Conservation (phyloP, 495 filamentous ascomycete species). For the Podospora sp. region DNA sequence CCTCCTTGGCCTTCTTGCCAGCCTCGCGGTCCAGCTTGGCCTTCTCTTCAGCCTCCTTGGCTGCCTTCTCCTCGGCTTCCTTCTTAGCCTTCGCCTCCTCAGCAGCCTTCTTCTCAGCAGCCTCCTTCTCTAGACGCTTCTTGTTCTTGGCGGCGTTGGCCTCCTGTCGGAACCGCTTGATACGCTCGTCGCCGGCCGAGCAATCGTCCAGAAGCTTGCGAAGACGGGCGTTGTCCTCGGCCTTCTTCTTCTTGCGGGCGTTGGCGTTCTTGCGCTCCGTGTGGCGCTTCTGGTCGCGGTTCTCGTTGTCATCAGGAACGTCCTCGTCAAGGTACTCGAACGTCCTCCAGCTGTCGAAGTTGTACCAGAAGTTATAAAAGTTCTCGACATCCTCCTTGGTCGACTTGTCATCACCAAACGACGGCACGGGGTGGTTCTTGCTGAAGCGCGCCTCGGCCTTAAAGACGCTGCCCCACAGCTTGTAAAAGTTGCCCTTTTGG, state of each 20-base stretch:
- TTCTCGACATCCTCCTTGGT: conserved; percentile 84
- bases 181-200: conserved; percentile 82
- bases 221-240: conserved; percentile 89
- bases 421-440: conserved; percentile 82
- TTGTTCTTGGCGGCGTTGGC: conserved; percentile 92
- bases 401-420: conserved; percentile 81
- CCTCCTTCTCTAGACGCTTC: conserved; percentile 87
- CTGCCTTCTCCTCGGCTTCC: conserved; percentile 81
- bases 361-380: conserved; percentile 99
- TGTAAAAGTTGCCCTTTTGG: conserved; percentile 87
- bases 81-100: conserved; percentile 78
- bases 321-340: conserved; percentile 99
- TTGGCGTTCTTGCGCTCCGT: conserved; percentile 98
- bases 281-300: conserved; percentile 88
- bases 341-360: conserved; percentile 95
- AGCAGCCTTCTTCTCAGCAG: conserved; percentile 77
- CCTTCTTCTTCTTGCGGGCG: conserved; percentile 98
- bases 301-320: conserved; percentile 97
- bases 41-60: conserved; percentile 97
- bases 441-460: conserved; percentile 90
- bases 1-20: conserved; percentile 96
- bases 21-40: conserved; percentile 87
- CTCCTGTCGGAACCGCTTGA: conserved; percentile 93
- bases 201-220: conserved; percentile 86
- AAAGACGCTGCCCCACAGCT: conserved; percentile 86